Evolutionary conservation across 2,329 filamentous ascomycete species (phyloP), one percentile per base, ranked within the genome.

Genomic region (Cordyceps cateniannulata): DNA sequence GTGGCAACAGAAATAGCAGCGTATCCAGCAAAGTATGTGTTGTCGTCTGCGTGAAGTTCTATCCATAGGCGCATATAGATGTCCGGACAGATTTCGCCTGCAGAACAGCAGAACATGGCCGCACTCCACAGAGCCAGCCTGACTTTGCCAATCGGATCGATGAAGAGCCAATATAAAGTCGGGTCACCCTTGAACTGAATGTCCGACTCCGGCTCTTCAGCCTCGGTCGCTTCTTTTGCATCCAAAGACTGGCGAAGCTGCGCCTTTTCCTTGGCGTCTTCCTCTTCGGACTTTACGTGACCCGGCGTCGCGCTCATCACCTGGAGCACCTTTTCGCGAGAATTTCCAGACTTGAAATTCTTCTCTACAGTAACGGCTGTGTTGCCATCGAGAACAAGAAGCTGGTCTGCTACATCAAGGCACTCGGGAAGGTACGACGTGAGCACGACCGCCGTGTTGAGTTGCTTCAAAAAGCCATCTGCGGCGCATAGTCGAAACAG

Each of bases 381-480:
- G 3, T 57, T 38, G 1, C 54, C 54, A 27, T 57, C 44, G 22
- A 57, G 29, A 10, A 40, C 9, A 25, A 49, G 20, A 3, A 57
- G 44, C 12, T 57, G 44, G 32, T 57, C 54, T 12, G 45, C 54
- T 1, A 57, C n/a, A 12, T 57, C 54, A 18, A 49, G 12, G 29
- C 54, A 57, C 27, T 57, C 54, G 1, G 54, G 10, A 10, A 45
- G 4, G 9, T 55, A 20, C 5, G n/a, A n/a, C 5, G 40, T 20
- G 18, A 44, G 40, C 16, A 44, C 40, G 16, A 16, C 38, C 8
- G 38, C 38, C 7, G 38, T 40, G 4, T 40, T 8, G 14, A 40
- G 38, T 16, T 40, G 8, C 38, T 27, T 62, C 48, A 63, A 50
- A 3, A 63, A 16, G 1, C 64, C 65, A 12, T 53, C 22, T 25